Evolutionary conservation across 2,329 filamentous ascomycete species (phyloP).

Genomic region (Claviceps spartinae): DNA sequence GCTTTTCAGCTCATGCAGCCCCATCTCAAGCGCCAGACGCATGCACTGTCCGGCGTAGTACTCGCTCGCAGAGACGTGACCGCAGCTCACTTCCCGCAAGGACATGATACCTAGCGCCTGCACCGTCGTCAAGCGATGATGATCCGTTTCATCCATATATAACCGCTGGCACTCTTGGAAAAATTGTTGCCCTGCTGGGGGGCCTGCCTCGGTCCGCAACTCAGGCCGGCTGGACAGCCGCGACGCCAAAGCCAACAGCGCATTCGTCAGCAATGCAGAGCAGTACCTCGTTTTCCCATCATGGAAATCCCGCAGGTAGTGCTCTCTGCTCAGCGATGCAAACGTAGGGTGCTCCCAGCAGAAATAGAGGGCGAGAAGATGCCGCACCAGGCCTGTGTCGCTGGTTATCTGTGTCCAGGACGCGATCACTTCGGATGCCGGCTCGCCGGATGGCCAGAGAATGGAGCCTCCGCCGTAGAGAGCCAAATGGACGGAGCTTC

Average conservation of each 20-base stretch:
- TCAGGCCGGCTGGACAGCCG: constrained; percentile 51
- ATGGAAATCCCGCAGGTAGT: constrained; percentile 52
- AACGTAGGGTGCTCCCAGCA: constrained; percentile 67
- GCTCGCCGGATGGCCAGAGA: constrained; percentile 12
- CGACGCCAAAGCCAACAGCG: constrained; percentile 49
- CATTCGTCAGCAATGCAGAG: constrained; percentile 51
- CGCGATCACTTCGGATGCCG: constrained; percentile 9
- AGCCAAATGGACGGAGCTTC: not conserved
- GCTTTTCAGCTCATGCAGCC: constrained; percentile 41
- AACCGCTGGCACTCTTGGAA: constrained; percentile 54
- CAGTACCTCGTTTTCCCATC: constrained; percentile 49
- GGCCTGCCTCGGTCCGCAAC: constrained; percentile 43
- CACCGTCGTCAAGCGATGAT: constrained; percentile 52
- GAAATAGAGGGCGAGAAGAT: constrained; percentile 53
- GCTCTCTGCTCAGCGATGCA: constrained; percentile 55
- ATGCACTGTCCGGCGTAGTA: constrained; percentile 59
- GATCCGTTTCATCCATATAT: constrained; percentile 40
- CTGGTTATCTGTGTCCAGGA: constrained; percentile 50
- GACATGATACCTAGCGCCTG: constrained; percentile 65
- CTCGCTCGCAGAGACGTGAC: constrained; percentile 57
- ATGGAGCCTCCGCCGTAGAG: not conserved
- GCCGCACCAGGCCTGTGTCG: constrained; percentile 44
- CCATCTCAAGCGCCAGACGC: constrained; percentile 56
- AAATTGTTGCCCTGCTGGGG: constrained; percentile 56
- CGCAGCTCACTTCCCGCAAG: constrained; percentile 57